A percentile compares a stretch with the other conserved stretches of the same genome.
Evolutionary conservation across 768 basidiomycete genomes (phyloP).

Genomic region (Kwoniella heveanensis): DNA sequence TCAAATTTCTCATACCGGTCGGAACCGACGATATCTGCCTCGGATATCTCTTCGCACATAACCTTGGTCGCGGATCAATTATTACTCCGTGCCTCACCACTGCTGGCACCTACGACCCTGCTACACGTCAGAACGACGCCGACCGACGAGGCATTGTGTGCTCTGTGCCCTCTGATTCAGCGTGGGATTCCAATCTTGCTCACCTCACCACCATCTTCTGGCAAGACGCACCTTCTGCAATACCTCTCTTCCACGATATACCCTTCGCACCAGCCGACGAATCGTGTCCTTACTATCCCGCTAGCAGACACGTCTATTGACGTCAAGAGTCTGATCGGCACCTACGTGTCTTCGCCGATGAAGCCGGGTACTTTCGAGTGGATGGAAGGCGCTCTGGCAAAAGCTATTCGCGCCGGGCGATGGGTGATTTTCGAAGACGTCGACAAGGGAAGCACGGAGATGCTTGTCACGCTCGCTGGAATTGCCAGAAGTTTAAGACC

Average conservation of each 20-base stretch:
- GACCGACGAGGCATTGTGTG: slow-evolving; percentile 63
- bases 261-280: slow-evolving; percentile 60
- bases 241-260: slow-evolving; percentile 72
- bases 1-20: slow-evolving; percentile 43
- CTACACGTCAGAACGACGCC: slow-evolving; percentile 66
- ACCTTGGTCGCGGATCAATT: slow-evolving; percentile 50
- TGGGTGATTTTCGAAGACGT: slow-evolving; percentile 94
- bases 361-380: slow-evolving; percentile 89
- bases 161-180: slow-evolving; percentile 68
- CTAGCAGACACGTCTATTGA: slow-evolving; percentile 95
- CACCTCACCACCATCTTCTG: slow-evolving; percentile 81
- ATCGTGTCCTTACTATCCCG: slow-evolving; percentile 80
- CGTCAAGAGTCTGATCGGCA: slow-evolving; percentile 86
- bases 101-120: slow-evolving; percentile 18
- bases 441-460: slow-evolving; percentile 84
- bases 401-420: slow-evolving; percentile 82
- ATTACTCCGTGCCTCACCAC: slow-evolving; percentile 54
- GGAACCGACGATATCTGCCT: slow-evolving; percentile 63
- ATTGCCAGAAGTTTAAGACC: slow-evolving; percentile 74
- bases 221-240: slow-evolving; percentile 77
- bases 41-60: slow-evolving; percentile 48
- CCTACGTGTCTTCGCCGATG: slow-evolving; percentile 82
- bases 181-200: slow-evolving; percentile 76
- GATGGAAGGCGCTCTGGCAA: slow-evolving; percentile 90
- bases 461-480: slow-evolving; percentile 82